phyloP scores from a whole-genome alignment of 2,329 filamentous ascomycete genomes.

The Purpureocillium lavendulum region DNA sequence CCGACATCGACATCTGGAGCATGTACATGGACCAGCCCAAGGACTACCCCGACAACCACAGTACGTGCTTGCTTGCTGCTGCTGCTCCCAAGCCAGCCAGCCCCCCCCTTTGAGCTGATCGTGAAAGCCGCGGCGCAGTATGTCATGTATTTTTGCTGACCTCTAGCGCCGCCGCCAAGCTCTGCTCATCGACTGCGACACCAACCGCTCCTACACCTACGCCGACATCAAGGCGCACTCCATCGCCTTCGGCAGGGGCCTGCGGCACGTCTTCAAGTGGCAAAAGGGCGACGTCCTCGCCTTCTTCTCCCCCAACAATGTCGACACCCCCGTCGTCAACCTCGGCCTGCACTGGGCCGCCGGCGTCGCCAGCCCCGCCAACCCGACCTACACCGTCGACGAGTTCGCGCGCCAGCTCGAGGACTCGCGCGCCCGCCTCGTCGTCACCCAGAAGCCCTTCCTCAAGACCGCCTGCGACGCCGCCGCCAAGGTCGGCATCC shows the following conservation, averaged over 20 bases:
- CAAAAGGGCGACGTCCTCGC: constrained; percentile 75
- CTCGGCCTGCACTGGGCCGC: constrained; percentile 81
- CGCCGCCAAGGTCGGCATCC: constrained; percentile 60
- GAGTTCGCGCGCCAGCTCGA: constrained; percentile 81
- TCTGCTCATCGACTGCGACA: constrained; percentile 69
- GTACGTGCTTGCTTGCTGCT: constrained; percentile 31
- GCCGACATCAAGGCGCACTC: constrained; percentile 56
- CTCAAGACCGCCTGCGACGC: constrained; percentile 59
- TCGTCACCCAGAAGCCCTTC: constrained; percentile 65
- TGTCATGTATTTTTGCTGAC: too few relatives aligned
- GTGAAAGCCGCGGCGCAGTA: too few relatives aligned
- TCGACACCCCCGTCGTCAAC: constrained; percentile 71
- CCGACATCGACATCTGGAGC: constrained; percentile 68
- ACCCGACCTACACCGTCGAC: constrained; percentile 75
- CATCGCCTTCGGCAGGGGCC: constrained; percentile 69
- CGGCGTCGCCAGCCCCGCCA: constrained; percentile 74
- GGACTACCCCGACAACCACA: constrained; percentile 67
- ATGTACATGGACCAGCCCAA: constrained; percentile 64
- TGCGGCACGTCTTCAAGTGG: constrained; percentile 70
- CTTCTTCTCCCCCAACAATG: constrained; percentile 76
- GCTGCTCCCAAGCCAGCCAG: not conserved
- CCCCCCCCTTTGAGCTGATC: too few relatives aligned
- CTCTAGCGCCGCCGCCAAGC: constrained; percentile 38
- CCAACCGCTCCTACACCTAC: constrained; percentile 61
- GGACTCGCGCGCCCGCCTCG: constrained; percentile 64